Evolutionary conservation across 208 protist species (phyloP).

Genomic region (Leishmania guyanensis): DNA sequence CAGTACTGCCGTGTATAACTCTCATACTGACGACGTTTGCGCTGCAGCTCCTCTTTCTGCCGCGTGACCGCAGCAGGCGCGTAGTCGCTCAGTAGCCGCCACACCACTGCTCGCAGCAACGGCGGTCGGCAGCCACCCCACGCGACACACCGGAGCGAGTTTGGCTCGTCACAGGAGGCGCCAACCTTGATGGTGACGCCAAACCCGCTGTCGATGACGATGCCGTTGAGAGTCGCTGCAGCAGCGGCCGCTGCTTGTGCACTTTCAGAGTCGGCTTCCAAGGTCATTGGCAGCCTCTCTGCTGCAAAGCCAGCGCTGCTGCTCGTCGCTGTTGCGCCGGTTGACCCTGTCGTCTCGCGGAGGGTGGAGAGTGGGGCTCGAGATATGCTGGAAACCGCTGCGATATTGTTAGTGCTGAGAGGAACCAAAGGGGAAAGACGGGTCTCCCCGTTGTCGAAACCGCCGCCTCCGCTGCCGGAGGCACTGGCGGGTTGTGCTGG

Average conservation of each 20-base stretch:
- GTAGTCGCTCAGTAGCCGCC: conserved; percentile 66
- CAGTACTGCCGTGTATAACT: conserved; percentile 58
- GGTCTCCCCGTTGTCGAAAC: background rate
- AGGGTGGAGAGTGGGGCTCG: background rate
- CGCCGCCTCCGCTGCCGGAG: background rate
- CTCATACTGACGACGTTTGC: conserved; percentile 70
- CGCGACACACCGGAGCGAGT: conserved; percentile 46
- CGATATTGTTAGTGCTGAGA: background rate
- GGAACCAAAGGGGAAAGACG: background rate
- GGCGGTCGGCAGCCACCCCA: conserved; percentile 56
- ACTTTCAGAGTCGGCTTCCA: background rate
- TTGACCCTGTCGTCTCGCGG: background rate
- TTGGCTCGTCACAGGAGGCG: conserved; percentile 43
- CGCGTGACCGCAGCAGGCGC: conserved; percentile 34
- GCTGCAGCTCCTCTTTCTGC: conserved; percentile 56
- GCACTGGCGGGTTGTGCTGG: background rate
- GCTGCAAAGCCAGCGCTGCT: background rate
- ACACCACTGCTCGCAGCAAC: conserved; percentile 54
- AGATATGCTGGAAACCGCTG: background rate
- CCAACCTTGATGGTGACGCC: conserved; percentile 38
- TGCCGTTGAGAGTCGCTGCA: conserved; percentile 6
- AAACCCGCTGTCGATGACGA: conserved; percentile 23
- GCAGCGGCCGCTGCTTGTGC: conserved; percentile 7
- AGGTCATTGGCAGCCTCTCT: background rate
- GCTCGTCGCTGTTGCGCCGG: background rate